Evolutionary conservation across 2,329 filamentous ascomycete species (phyloP).

Genomic region (Aspergillus luchuensis): DNA sequence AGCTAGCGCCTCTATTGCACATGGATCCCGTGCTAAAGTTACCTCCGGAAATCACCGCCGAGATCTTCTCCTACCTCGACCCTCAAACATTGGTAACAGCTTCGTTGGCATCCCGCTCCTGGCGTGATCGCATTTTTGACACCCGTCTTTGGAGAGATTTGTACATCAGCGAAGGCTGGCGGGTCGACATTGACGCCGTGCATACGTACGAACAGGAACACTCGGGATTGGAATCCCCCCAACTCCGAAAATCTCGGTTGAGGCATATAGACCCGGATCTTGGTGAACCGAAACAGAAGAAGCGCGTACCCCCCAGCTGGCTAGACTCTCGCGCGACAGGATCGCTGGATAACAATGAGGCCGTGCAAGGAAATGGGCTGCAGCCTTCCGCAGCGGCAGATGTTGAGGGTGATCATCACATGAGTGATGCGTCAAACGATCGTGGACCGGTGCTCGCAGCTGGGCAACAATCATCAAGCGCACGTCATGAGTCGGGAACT

Average conservation of each 20-base stretch:
- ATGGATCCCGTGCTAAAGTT: conserved; percentile 88
- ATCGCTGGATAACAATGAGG: conserved; percentile 17
- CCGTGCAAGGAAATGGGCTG: conserved; percentile 7
- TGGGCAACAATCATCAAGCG: conserved; percentile 22
- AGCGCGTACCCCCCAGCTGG: conserved; percentile 52
- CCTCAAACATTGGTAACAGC: conserved; percentile 77
- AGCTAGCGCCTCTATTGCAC: conserved; percentile 79
- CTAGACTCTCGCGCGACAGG: conserved; percentile 41
- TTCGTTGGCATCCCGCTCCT: conserved; percentile 75
- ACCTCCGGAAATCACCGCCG: conserved; percentile 85
- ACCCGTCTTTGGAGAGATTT: conserved; percentile 81
- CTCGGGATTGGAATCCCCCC: conserved; percentile 38
- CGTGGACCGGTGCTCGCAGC: conserved; percentile 16
- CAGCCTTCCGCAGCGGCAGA: conserved; percentile 28
- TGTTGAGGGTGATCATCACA: conserved; percentile 45
- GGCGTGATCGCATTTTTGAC: conserved; percentile 80
- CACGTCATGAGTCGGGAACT: conserved; percentile 13
- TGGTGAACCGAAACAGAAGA: conserved; percentile 56
- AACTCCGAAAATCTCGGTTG: conserved; percentile 50
- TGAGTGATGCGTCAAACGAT: conserved; percentile 44
- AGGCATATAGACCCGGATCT: conserved; percentile 51
- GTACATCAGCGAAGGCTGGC: conserved; percentile 86
- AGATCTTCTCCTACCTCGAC: conserved; percentile 84
- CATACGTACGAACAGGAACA: conserved; percentile 63
- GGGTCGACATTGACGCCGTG: conserved; percentile 67